Conservation (phyloP, 768 basidiomycete species). For the Mycena crocata region DNA sequence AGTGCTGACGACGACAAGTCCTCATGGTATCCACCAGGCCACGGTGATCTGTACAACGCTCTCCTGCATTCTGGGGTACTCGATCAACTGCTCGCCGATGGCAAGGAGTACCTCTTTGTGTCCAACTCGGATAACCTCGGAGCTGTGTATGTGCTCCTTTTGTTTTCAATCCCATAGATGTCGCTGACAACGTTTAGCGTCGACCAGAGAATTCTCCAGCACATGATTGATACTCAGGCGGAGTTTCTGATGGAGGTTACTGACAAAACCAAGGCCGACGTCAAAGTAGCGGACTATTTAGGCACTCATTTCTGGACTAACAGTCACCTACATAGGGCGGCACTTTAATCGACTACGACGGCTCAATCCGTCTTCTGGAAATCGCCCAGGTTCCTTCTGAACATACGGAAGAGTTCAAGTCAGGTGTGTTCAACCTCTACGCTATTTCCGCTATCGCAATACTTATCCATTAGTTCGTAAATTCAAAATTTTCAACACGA, state of each 20-base stretch:
- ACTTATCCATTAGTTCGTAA: constrained; percentile 70
- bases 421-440: constrained; percentile 52
- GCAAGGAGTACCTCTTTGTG: constrained; percentile 97
- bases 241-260: constrained; percentile 97
- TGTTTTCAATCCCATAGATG: constrained; percentile 1
- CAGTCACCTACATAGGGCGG: constrained; percentile 65
- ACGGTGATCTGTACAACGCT: constrained; percentile 96
- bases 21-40: constrained; percentile 97
- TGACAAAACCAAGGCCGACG: constrained; percentile 94
- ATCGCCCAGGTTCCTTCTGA: constrained; percentile 95
- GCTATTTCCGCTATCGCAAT: constrained; percentile 12
- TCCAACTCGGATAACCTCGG: constrained; percentile 98
- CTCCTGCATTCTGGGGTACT: constrained; percentile 91
- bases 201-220: constrained; percentile 85
- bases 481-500: constrained; percentile 95
- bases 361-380: constrained; percentile 88
- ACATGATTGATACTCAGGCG: constrained; percentile 84
- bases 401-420: constrained; percentile 95
- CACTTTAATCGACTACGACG: constrained; percentile 92
- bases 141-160: constrained; percentile 72
- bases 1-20: constrained; percentile 86
- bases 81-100: constrained; percentile 88
- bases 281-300: constrained; percentile 59
- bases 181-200: constrained; percentile 57
- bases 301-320: no score